Percentiles rank a stretch among this genome's conserved stretches.
phyloP scores from a whole-genome alignment of 106 monocot species.

The Xerophyta viscosa region DNA sequence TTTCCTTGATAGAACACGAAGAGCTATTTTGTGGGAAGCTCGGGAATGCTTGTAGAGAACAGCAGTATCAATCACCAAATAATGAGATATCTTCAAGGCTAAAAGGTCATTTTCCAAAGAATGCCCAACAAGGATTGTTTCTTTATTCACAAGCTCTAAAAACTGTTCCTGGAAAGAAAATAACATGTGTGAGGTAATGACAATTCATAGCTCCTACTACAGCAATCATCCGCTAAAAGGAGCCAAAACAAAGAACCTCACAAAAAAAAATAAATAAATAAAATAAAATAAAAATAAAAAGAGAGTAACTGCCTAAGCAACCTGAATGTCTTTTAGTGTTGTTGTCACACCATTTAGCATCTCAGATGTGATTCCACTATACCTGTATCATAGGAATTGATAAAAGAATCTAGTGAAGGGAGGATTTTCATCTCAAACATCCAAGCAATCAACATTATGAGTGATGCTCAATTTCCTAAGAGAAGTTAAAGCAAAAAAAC shows the following conservation, averaged over 20 bases:
- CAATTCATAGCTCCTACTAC: no score
- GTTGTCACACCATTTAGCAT: conserved; percentile 85
- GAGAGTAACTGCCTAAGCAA: conserved; percentile 1
- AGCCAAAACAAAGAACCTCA: no score
- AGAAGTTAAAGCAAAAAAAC: no score
- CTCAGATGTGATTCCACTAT: conserved; percentile 89
- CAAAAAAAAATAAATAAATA: no score
- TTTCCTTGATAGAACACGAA: conserved; percentile 55
- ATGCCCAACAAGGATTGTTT: conserved; percentile 95
- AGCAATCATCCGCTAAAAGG: no score
- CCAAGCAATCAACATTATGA: no score
- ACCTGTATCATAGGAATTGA: conserved; percentile 52
- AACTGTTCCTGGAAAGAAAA: conserved; percentile 62
- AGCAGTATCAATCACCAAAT: conserved; percentile 85
- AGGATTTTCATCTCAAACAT: no score
- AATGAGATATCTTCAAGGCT: conserved; percentile 82
- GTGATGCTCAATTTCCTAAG: no score
- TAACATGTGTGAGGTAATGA: no score
- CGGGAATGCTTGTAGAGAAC: conserved; percentile 56
- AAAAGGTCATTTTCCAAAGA: conserved; percentile 97
- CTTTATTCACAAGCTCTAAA: conserved; percentile 54
- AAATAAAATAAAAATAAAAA: background rate
- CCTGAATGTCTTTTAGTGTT: conserved; percentile 89
- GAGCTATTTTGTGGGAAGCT: conserved; percentile 46
- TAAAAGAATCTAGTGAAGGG: no score